These are phyloP conservation scores for Saccharum spontaneum DNA, from an alignment of 176 grass and related monocot genomes.

Conservation along the genomic window DNA sequence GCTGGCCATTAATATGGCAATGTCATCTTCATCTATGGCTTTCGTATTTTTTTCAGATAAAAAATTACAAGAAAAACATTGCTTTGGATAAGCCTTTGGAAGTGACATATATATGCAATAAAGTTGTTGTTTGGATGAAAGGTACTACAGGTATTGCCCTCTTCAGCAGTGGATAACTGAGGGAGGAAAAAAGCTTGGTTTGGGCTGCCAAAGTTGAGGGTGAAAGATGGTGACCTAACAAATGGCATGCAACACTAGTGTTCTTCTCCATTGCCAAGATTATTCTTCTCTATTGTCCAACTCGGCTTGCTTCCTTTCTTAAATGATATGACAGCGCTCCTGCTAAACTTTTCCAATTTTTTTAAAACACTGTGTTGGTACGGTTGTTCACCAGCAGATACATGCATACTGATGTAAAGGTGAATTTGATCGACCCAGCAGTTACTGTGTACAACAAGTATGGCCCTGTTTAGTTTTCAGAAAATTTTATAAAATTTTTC, in stretches of 20 bases:
- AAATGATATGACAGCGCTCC: not conserved
- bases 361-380: not conserved
- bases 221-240: conserved; percentile 13
- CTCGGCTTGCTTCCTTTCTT: not conserved
- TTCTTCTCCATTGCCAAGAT: not conserved
- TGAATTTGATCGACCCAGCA: not conserved
- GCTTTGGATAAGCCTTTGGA: conserved; percentile 21
- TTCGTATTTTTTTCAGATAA: not conserved
- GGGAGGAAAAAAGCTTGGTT: not conserved
- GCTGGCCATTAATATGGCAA: not conserved
- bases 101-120: conserved; percentile 25
- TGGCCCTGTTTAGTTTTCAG: too few species aligned
- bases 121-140: conserved; percentile 17
- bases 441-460: not conserved
- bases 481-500: too few species aligned
- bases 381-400: not conserved
- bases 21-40: not conserved
- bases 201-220: not conserved
- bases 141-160: not conserved
- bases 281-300: not conserved
- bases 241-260: not conserved
- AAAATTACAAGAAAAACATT: not conserved
- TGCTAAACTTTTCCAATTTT: too few species aligned
- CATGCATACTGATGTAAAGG: not conserved
- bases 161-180: not conserved